Conservation (phyloP, 176 grass and related monocot species). For the Juncus inflexus region DNA sequence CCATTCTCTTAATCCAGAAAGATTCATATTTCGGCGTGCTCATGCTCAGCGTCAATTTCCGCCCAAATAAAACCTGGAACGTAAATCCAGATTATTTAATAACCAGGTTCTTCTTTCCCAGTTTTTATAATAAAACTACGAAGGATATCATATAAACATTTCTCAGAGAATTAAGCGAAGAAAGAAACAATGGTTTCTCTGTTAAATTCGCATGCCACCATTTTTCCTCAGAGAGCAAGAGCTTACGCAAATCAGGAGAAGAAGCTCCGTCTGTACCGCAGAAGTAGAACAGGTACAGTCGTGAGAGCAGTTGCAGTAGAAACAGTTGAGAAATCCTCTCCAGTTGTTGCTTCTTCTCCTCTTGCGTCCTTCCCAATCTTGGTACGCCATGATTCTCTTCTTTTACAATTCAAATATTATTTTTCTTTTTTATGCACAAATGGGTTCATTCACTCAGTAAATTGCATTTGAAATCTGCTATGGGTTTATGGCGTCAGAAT, state of each 20-base stretch:
- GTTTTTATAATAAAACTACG: no score
- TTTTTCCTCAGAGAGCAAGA: neutral
- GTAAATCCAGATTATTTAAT: no score
- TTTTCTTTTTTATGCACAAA: neutral
- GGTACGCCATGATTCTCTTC: slow-evolving; percentile 7
- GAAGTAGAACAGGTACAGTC: slow-evolving; percentile 1
- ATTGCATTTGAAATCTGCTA: neutral
- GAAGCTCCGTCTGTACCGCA: slow-evolving; percentile 13
- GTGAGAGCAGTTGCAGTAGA: neutral
- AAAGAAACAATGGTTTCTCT: slow-evolving; percentile 1
- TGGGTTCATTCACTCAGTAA: slow-evolving; percentile 11
- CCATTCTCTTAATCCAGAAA: no score
- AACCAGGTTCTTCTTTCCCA: no score
- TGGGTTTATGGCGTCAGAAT: neutral
- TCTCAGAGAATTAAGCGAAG: no score
- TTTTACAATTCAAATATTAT: slow-evolving; percentile 4
- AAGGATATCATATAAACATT: no score
- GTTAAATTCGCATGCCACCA: slow-evolving; percentile 11
- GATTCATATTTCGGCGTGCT: no score
- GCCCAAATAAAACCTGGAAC: no score
- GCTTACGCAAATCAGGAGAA: neutral
- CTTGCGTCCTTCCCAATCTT: slow-evolving; percentile 13
- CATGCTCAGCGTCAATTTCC: no score
- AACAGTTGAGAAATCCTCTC: neutral
- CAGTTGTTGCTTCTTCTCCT: neutral